Base-by-base conservation (phyloP, 352 stramenopile genomes). In the Phytopythium boreale region DNA sequence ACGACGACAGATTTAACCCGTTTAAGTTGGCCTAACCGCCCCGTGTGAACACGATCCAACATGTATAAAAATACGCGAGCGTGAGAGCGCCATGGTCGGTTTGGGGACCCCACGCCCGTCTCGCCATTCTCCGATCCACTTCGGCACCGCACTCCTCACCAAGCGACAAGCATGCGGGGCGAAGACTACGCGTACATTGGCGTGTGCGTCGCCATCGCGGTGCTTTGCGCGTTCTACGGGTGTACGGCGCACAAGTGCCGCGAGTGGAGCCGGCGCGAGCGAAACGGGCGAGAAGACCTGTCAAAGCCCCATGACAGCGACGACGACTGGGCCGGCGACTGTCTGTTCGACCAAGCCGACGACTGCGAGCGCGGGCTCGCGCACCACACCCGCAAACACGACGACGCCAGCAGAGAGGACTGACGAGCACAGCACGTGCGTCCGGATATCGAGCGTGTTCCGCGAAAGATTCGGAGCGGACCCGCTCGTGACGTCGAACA, bases 141-240 rank as follows among this genome's bases (percentile, higher is more conserved):
- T 50, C 17, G 44, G 44, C 44, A 50, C 19, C 44, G 44, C 44
- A 50, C 24, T 50, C 19, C 44, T 2, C 19, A 50, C 9, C 44
- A 1, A 50, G 14, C 14, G 34, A n/a, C 19, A 57, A 27, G 4
- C 2, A 57, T 57, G 50, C 15, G 12, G 50, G 20, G 22, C 11
- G 14, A 57, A 24, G 26, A 57, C 15, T 57, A 43, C 50, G 53
- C 34, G 20, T 59, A 59, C 24, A 49, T 59, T 29, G 34, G n/a
- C 53, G 34, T 46, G 53, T 59, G 53, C 31, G 17, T 59, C 20
- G n/a, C 34, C 53, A 47, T 59, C 53, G 53, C 34, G 24, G 34
- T 27, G 19, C 31, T 47, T 34, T 47, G 53, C 11, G 53, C 53
- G 2, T 19, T 47, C 17, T 59, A 59, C 31, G 53, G 34, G 10